A percentile compares a stretch with the other conserved stretches of the same genome.
Conservation (phyloP, 2,329 filamentous ascomycete genomes). For the Apiospora pterosperma region DNA sequence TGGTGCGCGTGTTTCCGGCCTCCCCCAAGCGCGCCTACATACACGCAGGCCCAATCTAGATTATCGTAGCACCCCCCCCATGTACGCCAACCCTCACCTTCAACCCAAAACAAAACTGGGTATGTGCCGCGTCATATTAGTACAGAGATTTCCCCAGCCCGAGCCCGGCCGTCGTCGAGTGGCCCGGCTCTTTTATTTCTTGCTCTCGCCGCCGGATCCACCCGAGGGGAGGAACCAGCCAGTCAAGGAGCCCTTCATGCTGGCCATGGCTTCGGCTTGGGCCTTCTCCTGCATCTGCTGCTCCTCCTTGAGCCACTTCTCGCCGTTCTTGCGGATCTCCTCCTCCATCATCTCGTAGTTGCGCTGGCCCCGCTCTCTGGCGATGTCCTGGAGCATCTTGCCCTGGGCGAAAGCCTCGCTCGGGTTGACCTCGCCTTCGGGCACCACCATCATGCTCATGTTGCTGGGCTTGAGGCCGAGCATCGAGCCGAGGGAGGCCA, state of each 20-base stretch:
- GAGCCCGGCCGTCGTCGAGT: not conserved
- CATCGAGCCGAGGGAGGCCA: constrained; percentile 66
- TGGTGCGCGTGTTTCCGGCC: not conserved
- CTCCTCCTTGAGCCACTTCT: constrained; percentile 95
- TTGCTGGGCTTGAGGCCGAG: constrained; percentile 74
- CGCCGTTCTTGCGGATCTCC: constrained; percentile 89
- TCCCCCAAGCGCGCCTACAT: not conserved
- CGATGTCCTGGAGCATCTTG: constrained; percentile 96
- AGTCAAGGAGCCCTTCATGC: constrained; percentile 78
- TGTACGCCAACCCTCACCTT: not conserved
- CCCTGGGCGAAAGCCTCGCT: constrained; percentile 81
- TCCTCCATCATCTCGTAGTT: constrained; percentile 87
- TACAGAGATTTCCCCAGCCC: not conserved
- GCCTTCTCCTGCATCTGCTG: constrained; percentile 82
- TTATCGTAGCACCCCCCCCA: not conserved
- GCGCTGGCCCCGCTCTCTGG: constrained; percentile 84
- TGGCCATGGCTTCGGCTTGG: constrained; percentile 87
- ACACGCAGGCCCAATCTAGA: not conserved
- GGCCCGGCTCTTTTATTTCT: not conserved
- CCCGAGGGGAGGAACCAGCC: constrained; percentile 37
- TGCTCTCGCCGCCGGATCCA: not conserved
- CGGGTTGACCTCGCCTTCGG: constrained; percentile 66
- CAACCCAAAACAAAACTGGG: not conserved
- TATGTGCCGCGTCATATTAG: not conserved
- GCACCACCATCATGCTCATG: constrained; percentile 57